Base-by-base conservation (phyloP, 495 filamentous ascomycete genomes). In the Astrothelium macrocarpum region DNA sequence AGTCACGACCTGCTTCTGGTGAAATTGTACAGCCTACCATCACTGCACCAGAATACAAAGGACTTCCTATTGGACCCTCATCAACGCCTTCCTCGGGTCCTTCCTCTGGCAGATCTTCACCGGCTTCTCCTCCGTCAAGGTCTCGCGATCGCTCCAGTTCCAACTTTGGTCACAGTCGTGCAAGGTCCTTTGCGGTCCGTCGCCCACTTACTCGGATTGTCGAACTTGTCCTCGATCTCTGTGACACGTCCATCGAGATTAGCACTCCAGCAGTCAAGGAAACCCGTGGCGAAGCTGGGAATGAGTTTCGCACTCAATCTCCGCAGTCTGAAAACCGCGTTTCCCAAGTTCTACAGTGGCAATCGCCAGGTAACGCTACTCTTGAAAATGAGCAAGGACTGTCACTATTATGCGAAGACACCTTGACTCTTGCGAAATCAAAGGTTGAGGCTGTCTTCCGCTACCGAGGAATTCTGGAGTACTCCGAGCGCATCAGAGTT, bases 311-410 rank as follows among this genome's bases (percentile, higher is more conserved):
- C 31, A 95, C 93, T 1, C 85, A 96, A 71, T 97, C 95, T 0
- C 94, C 94, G 11, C 89, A 97, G 71, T 97, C 94, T 2, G 94
- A 97, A 71, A 90, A 87, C 45, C 85, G 92, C 14, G 90, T 96
- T 62, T 85, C 89, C 0, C 95, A 98, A 74, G 92, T 98, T 32
- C 69, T 94, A 64, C 90, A 95, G 71, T 98, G 94, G 94, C 89
- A 93, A 70, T 95, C 92, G 2, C 95, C 94, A 5, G 87, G 89
- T 67, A 87, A 89, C 25, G 91, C 90, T 69, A 93, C 91, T 1
- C 76, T 95, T n/a, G 95, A 97, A 46, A 89, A 96, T 71, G 95
- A 96, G 69, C 90, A 92, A 70, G 94, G 95, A 1, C 80, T 98
- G 23, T 86, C 90, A n/a, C 75, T 88, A 46, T 78, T 98, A 49